Percentiles rank a stretch among this genome's conserved stretches.
Evolutionary conservation across 352 stramenopile genomes (phyloP).

Genomic region (Achlya hypogyna): DNA sequence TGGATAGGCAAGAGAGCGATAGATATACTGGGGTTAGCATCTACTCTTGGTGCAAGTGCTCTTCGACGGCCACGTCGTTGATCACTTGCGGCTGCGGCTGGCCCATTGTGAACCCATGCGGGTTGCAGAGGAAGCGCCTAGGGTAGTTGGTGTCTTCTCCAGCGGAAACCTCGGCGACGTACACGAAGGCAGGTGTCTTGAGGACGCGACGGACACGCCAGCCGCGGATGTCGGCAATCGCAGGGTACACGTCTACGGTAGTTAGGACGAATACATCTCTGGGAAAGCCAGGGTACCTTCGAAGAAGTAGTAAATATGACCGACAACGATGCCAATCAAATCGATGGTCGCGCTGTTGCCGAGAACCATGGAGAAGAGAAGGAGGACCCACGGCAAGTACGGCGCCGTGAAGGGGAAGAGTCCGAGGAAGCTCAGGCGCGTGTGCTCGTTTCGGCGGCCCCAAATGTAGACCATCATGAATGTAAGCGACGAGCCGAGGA

Average conservation of each 20-base stretch:
- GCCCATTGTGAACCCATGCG: background rate
- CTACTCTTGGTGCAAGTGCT: background rate
- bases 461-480: constrained; percentile 99
- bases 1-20: too few species aligned
- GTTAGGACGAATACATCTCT: background rate
- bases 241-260: constrained; percentile 93
- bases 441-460: constrained; percentile 91
- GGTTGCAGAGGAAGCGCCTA: constrained; percentile 14
- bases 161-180: constrained; percentile 41
- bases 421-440: constrained; percentile 96
- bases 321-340: constrained; percentile 97
- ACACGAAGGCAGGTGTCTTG: constrained; percentile 87
- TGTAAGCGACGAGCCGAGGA: constrained; percentile 96
- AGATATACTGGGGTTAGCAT: background rate
- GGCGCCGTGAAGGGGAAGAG: constrained; percentile 97
- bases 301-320: constrained; percentile 99
- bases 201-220: constrained; percentile 90
- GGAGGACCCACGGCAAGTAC: constrained; percentile 97
- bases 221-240: constrained; percentile 91
- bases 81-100: background rate
- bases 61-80: constrained; percentile 11
- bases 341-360: constrained; percentile 94
- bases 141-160: background rate
- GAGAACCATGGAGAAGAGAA: constrained; percentile 93
- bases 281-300: constrained; percentile 51